Evolutionary conservation across 768 basidiomycete species (phyloP).

Genomic region (Amanita pallidorosea): DNA sequence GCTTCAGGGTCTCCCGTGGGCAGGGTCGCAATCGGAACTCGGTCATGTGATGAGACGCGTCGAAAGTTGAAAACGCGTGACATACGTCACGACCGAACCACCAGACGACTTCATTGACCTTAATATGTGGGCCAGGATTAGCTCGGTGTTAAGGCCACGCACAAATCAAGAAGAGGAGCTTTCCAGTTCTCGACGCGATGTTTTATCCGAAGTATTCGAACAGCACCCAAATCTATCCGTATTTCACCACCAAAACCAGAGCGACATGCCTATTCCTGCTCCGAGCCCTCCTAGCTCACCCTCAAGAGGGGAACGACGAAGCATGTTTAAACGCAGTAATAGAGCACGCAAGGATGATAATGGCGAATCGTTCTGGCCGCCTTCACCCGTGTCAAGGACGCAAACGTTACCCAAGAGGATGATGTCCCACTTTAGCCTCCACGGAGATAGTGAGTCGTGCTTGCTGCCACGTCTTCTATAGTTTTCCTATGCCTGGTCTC

Average conservation of each 20-base stretch:
- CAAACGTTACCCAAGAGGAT: slow-evolving; percentile 40
- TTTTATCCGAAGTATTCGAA: slow-evolving; percentile 42
- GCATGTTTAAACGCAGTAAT: slow-evolving; percentile 46
- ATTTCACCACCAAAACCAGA: slow-evolving; percentile 29
- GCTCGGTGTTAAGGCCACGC: slow-evolving; percentile 39
- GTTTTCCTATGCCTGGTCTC: background rate
- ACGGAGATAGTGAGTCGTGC: slow-evolving; percentile 24
- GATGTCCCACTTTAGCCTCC: slow-evolving; percentile 27
- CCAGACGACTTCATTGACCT: background rate
- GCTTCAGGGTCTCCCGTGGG: too few species aligned
- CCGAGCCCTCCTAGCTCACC: slow-evolving; percentile 39
- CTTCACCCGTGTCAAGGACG: slow-evolving; percentile 22
- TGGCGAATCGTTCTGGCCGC: slow-evolving; percentile 22
- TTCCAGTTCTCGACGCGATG: slow-evolving; percentile 24
- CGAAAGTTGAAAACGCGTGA: slow-evolving; percentile 7
- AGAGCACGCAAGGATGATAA: slow-evolving; percentile 33
- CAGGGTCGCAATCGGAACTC: background rate
- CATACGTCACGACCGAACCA: slow-evolving; percentile 8
- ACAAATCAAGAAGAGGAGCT: slow-evolving; percentile 21
- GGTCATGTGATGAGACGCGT: slow-evolving; percentile 12
- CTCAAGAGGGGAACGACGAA: slow-evolving; percentile 32
- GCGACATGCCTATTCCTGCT: slow-evolving; percentile 17
- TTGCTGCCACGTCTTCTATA: background rate
- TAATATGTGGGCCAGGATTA: slow-evolving; percentile 55
- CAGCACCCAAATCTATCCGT: slow-evolving; percentile 54